Percentiles rank a stretch among this genome's conserved stretches.
These are phyloP conservation scores for Pyrenopolyporus hunteri DNA, from an alignment of 495 filamentous ascomycete species.

Conservation along the genomic window DNA sequence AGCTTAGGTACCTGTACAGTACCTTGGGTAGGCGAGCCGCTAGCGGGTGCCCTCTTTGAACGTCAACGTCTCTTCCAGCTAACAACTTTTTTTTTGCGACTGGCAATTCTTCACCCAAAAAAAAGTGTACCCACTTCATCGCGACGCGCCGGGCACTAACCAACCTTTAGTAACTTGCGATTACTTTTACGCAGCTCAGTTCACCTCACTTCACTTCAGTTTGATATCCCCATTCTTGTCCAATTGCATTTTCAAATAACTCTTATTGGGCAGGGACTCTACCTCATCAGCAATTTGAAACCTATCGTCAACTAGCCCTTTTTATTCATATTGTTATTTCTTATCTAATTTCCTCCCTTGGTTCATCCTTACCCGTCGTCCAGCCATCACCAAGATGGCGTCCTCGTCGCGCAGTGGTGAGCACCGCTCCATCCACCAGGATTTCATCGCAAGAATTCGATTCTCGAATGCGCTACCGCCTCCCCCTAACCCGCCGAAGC, in stretches of 20 bases:
- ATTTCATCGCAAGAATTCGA: constrained; percentile 92
- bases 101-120: background rate
- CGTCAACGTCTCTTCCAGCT: background rate
- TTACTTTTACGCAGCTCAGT: too few species aligned
- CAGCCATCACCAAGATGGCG: constrained; percentile 44
- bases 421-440: constrained; percentile 77
- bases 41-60: too few species aligned
- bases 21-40: too few species aligned
- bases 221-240: background rate
- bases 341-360: constrained; percentile 2
- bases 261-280: too few species aligned
- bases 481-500: constrained; percentile 90
- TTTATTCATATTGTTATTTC: background rate
- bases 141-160: constrained; percentile 20
- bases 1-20: constrained; percentile 6
- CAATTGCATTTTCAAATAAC: too few species aligned
- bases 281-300: too few species aligned
- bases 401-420: constrained; percentile 56
- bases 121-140: constrained; percentile 1
- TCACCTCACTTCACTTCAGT: background rate
- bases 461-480: constrained; percentile 95
- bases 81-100: constrained; percentile 17
- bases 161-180: constrained; percentile 9
- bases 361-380: constrained; percentile 27
- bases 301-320: too few species aligned